Evolutionary conservation across 441 rosid species (phyloP).

Genomic region (Macaranga tanarius): DNA sequence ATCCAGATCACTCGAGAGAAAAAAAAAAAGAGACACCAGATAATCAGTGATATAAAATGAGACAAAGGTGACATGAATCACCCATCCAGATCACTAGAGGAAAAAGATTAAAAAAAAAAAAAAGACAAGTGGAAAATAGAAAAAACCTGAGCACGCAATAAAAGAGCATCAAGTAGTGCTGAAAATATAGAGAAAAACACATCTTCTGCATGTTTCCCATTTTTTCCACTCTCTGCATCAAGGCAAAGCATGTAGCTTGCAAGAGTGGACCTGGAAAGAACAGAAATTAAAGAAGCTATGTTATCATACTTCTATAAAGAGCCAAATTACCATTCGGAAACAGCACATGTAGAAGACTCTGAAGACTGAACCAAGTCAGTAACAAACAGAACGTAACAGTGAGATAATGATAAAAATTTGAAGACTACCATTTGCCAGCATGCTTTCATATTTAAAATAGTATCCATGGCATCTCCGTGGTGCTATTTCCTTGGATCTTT

Average conservation of each 20-base stretch:
- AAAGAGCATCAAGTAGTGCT: constrained; percentile 78
- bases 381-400: not conserved
- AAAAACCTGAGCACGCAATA: constrained; percentile 86
- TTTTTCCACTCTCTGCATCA: constrained; percentile 44
- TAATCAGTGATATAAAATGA: no score
- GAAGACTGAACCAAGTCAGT: not conserved
- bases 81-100: not conserved
- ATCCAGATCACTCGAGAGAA: no score
- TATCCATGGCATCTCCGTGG: not conserved
- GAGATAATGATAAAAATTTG: not conserved
- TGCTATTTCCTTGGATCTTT: not conserved
- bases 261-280: constrained; percentile 67
- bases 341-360: not conserved
- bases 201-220: constrained; percentile 54
- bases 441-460: not conserved
- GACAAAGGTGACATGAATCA: not conserved
- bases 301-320: constrained; percentile 14
- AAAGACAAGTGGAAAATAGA: constrained; percentile 2
- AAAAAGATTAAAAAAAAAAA: not conserved
- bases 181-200: constrained; percentile 72
- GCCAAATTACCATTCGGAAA: not conserved
- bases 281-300: not conserved
- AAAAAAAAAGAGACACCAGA: no score
- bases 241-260: constrained; percentile 69
- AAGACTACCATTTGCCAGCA: not conserved